Percentiles rank a stretch among this genome's conserved stretches.
Conservation (phyloP, 2,329 filamentous ascomycete species). For the Xenosphaeropsis pyriputrescens region DNA sequence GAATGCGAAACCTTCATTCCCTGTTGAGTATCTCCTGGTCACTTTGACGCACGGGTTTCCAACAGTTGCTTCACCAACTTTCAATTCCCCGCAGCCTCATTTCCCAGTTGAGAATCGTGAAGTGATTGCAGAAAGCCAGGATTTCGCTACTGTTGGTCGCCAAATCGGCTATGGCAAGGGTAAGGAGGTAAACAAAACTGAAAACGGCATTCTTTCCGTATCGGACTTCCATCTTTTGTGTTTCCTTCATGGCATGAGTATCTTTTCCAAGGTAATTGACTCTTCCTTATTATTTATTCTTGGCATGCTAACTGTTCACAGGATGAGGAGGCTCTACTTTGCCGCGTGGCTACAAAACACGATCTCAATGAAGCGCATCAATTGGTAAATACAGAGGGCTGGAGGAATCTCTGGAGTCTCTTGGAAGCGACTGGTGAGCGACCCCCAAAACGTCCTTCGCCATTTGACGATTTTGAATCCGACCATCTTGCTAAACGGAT, state of each 20-base stretch:
- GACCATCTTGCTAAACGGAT: conserved; percentile 46
- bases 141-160: conserved; percentile 53
- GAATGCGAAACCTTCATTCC: conserved; percentile 91
- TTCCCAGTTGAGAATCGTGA: conserved; percentile 92
- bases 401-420: conserved; percentile 87
- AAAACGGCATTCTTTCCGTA: conserved; percentile 49
- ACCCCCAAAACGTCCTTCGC: conserved; percentile 58
- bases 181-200: conserved; percentile 40
- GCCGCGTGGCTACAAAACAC: conserved; percentile 68
- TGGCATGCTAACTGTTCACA: conserved; percentile 22
- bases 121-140: conserved; percentile 72
- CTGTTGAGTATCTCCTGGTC: conserved; percentile 90
- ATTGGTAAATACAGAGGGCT: conserved; percentile 75
- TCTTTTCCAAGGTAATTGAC: conserved; percentile 62
- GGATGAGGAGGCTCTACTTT: conserved; percentile 82
- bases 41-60: conserved; percentile 96
- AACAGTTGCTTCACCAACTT: conserved; percentile 60
- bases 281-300: conserved; percentile 7
- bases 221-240: conserved; percentile 93
- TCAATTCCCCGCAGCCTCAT: conserved; percentile 43
- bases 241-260: conserved; percentile 67
- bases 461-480: conserved; percentile 15
- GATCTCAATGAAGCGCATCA: conserved; percentile 71
- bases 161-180: conserved; percentile 45
- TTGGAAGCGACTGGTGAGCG: conserved; percentile 96